Evolutionary conservation across 2,329 filamentous ascomycete species (phyloP).

Genomic region (Botryosphaeria dothidea): DNA sequence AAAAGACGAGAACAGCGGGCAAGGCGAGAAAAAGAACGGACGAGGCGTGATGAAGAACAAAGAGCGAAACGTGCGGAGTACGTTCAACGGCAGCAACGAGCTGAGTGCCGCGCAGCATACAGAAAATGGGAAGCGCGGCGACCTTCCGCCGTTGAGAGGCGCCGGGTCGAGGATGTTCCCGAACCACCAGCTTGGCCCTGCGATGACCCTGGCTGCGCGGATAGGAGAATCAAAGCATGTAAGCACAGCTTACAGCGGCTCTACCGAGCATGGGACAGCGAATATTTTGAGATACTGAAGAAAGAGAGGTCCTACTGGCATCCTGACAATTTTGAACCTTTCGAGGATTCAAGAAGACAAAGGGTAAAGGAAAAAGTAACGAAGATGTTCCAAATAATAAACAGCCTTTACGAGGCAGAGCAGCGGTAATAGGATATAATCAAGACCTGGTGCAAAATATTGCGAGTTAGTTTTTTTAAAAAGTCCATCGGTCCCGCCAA

Average conservation of each 20-base stretch:
- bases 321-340: background rate
- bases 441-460: no score
- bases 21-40: no score
- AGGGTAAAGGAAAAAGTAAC: background rate
- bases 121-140: background rate
- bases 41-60: background rate
- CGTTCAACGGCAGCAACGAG: background rate
- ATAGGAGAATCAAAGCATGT: background rate
- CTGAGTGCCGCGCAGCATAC: background rate
- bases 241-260: background rate
- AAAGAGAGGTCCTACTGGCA: background rate
- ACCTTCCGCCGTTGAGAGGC: background rate
- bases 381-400: background rate
- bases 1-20: no score
- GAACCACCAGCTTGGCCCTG: background rate
- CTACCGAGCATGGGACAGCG: background rate
- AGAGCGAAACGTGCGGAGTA: background rate
- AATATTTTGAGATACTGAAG: background rate
- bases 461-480: no score
- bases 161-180: background rate
- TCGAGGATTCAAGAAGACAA: background rate
- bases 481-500: no score
- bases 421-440: no score
- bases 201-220: background rate
- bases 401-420: no score